phyloP scores from a whole-genome alignment of 495 filamentous ascomycete genomes.

The Neurospora tetraspora region DNA sequence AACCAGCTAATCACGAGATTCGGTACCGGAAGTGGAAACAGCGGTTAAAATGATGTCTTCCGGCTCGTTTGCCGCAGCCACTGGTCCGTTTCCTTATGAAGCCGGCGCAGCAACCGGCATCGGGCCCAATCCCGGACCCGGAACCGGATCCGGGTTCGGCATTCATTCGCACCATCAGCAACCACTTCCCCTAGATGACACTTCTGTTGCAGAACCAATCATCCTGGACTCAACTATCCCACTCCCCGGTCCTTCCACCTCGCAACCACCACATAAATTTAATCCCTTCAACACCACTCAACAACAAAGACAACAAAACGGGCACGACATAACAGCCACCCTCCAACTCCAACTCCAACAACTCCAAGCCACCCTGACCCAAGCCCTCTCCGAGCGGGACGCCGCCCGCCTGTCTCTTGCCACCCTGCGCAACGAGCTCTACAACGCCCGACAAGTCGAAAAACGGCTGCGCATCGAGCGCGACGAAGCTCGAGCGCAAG shows the following conservation, averaged over 20 bases:
- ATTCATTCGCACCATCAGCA: not conserved
- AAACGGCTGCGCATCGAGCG: constrained; percentile 18
- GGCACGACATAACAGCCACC: not conserved
- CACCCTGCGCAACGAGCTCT: constrained; percentile 19
- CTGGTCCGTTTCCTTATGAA: not conserved
- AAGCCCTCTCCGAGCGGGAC: constrained; percentile 12
- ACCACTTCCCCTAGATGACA: not conserved
- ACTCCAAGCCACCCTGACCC: not conserved
- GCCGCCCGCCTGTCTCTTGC: constrained; percentile 12
- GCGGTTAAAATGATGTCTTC: not conserved
- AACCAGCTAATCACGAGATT: not conserved
- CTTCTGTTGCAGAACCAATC: not conserved
- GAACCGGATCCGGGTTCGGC: not conserved
- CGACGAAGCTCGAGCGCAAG: constrained; percentile 15
- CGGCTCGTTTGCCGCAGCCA: not conserved
- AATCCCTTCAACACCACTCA: not conserved
- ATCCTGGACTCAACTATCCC: not conserved
- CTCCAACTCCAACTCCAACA: not conserved
- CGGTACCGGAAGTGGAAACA: not conserved
- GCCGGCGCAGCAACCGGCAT: not conserved
- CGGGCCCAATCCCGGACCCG: not conserved
- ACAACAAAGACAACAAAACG: not conserved
- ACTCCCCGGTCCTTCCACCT: not conserved
- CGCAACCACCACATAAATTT: not conserved
- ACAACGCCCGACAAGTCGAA: constrained; percentile 15